A percentile compares a stretch with the other conserved stretches of the same genome.
Evolutionary conservation across 2,329 filamentous ascomycete genomes (phyloP).

Genomic region (Verruconis gallopava): DNA sequence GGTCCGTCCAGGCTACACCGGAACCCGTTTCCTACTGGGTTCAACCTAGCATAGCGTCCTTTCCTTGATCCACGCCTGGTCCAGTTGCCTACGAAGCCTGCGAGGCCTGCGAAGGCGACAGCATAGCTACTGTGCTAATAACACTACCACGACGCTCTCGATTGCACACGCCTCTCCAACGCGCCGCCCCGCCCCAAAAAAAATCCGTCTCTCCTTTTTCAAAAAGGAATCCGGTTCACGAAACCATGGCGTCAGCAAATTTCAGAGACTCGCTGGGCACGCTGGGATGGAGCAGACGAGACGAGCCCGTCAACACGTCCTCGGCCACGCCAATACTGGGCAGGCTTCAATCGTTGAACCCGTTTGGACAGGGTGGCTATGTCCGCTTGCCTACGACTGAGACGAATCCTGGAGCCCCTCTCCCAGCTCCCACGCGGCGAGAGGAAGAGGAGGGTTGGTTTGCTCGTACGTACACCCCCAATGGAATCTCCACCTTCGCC

Average conservation of each 20-base stretch:
- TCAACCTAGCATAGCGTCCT: too few species aligned
- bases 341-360: conserved; percentile 73
- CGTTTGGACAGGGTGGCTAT: conserved; percentile 76
- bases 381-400: conserved; percentile 82
- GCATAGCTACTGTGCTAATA: too few species aligned
- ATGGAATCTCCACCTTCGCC: conserved; percentile 4
- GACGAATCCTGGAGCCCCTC: conserved; percentile 58
- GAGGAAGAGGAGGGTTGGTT: conserved; percentile 96
- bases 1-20: too few species aligned
- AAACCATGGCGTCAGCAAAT: conserved; percentile 65
- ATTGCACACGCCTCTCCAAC: neutral
- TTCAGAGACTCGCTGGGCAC: conserved; percentile 94
- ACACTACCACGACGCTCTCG: too few species aligned
- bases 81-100: too few species aligned
- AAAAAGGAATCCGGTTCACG: too few species aligned
- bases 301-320: conserved; percentile 58
- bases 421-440: conserved; percentile 70
- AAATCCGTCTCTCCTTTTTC: too few species aligned
- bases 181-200: too few species aligned
- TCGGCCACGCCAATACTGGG: conserved; percentile 63
- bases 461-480: conserved; percentile 63
- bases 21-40: too few species aligned
- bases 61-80: too few species aligned
- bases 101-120: too few species aligned
- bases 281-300: conserved; percentile 82